A percentile compares a stretch with the other conserved stretches of the same genome.
Conservation (phyloP, 306 rosid species). For the Pyrus betulifolia region DNA sequence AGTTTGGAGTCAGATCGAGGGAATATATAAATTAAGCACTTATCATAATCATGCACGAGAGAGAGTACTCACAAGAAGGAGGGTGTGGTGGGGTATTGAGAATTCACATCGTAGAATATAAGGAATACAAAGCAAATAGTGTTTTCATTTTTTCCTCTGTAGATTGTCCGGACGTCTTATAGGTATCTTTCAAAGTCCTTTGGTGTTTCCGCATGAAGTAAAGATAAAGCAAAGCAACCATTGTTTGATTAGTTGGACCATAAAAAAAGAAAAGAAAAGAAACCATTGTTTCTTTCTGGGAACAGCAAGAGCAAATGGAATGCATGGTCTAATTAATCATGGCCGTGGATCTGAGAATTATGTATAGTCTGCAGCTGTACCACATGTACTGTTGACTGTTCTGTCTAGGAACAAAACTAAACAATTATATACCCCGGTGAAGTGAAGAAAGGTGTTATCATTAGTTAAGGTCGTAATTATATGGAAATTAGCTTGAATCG, state of each 20-base stretch:
- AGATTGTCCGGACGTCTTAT: neutral
- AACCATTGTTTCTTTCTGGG: neutral
- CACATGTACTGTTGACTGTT: neutral
- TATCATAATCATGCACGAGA: neutral
- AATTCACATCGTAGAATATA: slow-evolving; percentile 21
- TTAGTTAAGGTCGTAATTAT: neutral
- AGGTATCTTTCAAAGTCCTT: neutral
- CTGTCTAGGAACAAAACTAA: neutral
- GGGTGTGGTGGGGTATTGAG: neutral
- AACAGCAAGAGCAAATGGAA: neutral
- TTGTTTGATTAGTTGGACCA: neutral
- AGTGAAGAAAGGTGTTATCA: neutral
- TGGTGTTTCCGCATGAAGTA: slow-evolving; percentile 25
- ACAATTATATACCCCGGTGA: neutral
- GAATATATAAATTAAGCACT: slow-evolving; percentile 29
- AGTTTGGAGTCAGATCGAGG: slow-evolving; percentile 23
- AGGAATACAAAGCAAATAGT: slow-evolving; percentile 18
- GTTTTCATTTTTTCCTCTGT: slow-evolving; percentile 1
- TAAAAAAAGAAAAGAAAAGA: neutral
- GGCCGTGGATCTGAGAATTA: neutral
- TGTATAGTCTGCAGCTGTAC: neutral
- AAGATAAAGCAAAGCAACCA: slow-evolving; percentile 26
- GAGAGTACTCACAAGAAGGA: slow-evolving; percentile 25
- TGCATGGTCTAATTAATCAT: slow-evolving; percentile 4
- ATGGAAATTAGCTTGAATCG: neutral